Evolutionary conservation across 23 red algal genomes (phyloP), one percentile per base, ranked within the genome.

Genomic region (Pyropia haitanensis): DNA sequence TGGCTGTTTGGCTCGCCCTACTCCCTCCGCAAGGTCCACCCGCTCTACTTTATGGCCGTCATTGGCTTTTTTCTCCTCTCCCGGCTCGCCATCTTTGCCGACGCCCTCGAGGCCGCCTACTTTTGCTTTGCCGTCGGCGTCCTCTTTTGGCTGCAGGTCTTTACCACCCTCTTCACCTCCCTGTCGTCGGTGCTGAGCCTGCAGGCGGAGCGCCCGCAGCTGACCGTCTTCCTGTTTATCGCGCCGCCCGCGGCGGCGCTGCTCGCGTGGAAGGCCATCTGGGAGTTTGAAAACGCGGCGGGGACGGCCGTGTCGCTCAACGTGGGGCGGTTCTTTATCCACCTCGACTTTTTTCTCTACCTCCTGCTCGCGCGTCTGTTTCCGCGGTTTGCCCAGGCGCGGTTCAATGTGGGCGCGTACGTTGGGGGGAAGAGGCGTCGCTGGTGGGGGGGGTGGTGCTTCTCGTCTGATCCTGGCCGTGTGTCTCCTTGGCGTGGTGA

Each of bases 311-410:
- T 62, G 16, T 32, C 12, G 14, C 27, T 26, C 17, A 39, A 27
- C 4, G 14, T 53, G 9, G 78, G 67, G 3, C 27, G 65, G 27
- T 57, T 51, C 6, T 83, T 83, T 23, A 46, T 72, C 22, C 73
- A 72, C 78, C 33, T 83, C 16, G 78, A 83, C 67, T 61, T 73
- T 17, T 83, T 83, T 55, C 24, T 83, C 56, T 83, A 83, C 67
- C 52, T 83, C 19, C 77, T 82, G 18, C 72, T 83, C 61, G 51
- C 73, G 22, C 67, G 78, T 6, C 78, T 83, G 48, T 53, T 83
- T 12, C 78, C 78, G 0, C 63, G 67, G 27, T 73, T 83, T 51
- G 72, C 67, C 49, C 62, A 28, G 18, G 13, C 46, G 14, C 29
- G 67, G 18, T 73, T 72, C 56, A 33, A 39, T 23, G 31, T 83